A percentile compares a stretch with the other conserved stretches of the same genome.
Conservation (phyloP, 306 rosid species). For the Cicer bijugum region DNA sequence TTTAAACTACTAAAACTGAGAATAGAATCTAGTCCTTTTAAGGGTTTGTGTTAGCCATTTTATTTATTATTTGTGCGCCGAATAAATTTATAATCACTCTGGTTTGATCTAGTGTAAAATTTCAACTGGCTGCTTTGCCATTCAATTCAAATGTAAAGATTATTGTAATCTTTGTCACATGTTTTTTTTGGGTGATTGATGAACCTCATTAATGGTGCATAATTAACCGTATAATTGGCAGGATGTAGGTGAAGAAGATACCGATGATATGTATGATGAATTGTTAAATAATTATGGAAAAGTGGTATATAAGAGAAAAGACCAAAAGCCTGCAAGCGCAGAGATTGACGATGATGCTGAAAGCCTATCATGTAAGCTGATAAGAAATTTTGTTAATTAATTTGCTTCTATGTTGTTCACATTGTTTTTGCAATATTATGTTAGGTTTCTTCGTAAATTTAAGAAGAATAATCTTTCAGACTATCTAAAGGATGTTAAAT, state of each 20-base stretch:
- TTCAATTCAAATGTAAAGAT: not conserved
- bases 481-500: not conserved
- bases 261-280: conserved; percentile 86
- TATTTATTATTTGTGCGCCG: conserved; percentile 4
- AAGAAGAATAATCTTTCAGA: conserved; percentile 7
- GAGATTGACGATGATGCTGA: conserved; percentile 94
- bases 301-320: conserved; percentile 74
- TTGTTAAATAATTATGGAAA: conserved; percentile 80
- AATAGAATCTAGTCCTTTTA: conserved; percentile 13
- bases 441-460: conserved; percentile 18
- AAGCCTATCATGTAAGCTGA: conserved; percentile 84
- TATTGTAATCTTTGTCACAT: conserved; percentile 1
- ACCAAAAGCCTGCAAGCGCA: conserved; percentile 63
- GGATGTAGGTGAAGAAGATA: conserved; percentile 71
- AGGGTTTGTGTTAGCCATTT: conserved; percentile 6
- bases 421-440: conserved; percentile 12
- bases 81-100: conserved; percentile 4
- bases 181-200: not conserved
- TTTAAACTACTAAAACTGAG: conserved; percentile 16
- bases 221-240: conserved; percentile 49
- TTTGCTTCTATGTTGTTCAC: conserved; percentile 10
- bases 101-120: conserved; percentile 12
- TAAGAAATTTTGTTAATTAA: conserved; percentile 23
- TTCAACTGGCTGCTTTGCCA: not conserved
- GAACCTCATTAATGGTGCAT: conserved; percentile 29